A percentile compares a stretch with the other conserved stretches of the same genome.
phyloP scores from a whole-genome alignment of 78 protist species.

The Dictyostelium firmibasis region DNA sequence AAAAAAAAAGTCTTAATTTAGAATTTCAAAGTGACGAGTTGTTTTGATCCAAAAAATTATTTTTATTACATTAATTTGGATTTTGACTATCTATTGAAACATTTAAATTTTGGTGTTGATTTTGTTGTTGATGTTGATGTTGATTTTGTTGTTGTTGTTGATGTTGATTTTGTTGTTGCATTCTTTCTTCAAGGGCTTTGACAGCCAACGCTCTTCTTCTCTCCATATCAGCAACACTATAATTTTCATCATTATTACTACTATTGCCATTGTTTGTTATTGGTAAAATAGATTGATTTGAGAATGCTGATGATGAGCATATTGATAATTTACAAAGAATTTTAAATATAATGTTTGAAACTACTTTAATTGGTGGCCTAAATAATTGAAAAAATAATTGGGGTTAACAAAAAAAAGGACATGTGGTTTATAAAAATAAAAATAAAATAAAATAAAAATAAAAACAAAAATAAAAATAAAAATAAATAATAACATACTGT shows the following conservation, averaged over 20 bases:
- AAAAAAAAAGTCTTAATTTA: too few species aligned
- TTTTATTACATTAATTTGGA: not conserved
- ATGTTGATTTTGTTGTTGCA: conserved; percentile 29
- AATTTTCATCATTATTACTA: not conserved
- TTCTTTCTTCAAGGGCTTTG: conserved; percentile 75
- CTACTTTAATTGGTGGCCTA: conserved; percentile 43
- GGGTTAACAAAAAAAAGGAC: too few species aligned
- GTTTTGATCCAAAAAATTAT: too few species aligned
- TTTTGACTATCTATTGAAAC: not conserved
- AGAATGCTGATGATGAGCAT: not conserved
- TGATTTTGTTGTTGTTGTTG: conserved; percentile 2
- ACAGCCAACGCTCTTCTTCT: conserved; percentile 80
- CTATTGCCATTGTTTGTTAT: not conserved
- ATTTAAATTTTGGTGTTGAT: not conserved
- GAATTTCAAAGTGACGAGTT: too few species aligned
- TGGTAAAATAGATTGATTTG: conserved; percentile 26
- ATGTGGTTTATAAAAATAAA: not conserved
- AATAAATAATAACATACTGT: conserved; percentile 26
- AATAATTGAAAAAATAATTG: not conserved
- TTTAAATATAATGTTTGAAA: conserved; percentile 41
- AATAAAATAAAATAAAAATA: not conserved
- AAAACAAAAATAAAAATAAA: not conserved
- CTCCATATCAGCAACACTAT: conserved; percentile 20
- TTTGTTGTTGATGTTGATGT: not conserved
- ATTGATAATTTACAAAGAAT: not conserved